These are phyloP conservation scores for Alnus glutinosa DNA, from an alignment of 306 rosid species.

Conservation along the genomic window DNA sequence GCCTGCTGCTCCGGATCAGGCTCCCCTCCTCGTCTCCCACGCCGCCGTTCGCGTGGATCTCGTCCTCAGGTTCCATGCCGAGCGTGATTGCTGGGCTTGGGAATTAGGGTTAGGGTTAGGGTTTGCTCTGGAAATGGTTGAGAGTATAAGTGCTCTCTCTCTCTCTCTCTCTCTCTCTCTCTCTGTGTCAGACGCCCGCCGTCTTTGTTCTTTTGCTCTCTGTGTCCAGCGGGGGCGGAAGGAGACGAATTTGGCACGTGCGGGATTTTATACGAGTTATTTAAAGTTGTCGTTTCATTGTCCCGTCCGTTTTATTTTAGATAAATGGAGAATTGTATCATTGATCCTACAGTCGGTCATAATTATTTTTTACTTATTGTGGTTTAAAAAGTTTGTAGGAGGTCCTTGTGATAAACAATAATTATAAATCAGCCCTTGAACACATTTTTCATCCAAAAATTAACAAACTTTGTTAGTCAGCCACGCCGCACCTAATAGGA, in stretches of 20 bases:
- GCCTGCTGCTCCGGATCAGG: slow-evolving; percentile 47
- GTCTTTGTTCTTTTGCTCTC: no score
- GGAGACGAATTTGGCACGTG: not conserved
- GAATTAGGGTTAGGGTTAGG: slow-evolving; percentile 22
- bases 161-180: not conserved
- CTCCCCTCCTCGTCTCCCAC: slow-evolving; percentile 47
- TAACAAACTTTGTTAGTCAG: no score
- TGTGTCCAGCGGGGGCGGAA: not conserved
- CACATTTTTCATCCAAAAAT: no score
- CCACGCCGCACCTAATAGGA: no score
- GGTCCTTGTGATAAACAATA: no score
- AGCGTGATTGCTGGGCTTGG: not conserved
- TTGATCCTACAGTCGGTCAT: no score
- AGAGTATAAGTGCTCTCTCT: not conserved
- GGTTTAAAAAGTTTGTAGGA: no score
- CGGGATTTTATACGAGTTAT: not conserved
- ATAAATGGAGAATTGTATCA: no score
- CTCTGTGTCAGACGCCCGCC: no score
- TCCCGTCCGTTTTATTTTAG: no score
- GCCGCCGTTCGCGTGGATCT: slow-evolving; percentile 75
- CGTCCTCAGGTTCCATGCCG: slow-evolving; percentile 83
- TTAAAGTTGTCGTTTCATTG: not conserved
- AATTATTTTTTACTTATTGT: no score
- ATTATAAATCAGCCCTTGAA: no score
- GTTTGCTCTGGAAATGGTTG: not conserved